Conservation (phyloP, 176 grass and related monocot genomes). For the Eleusine indica region DNA sequence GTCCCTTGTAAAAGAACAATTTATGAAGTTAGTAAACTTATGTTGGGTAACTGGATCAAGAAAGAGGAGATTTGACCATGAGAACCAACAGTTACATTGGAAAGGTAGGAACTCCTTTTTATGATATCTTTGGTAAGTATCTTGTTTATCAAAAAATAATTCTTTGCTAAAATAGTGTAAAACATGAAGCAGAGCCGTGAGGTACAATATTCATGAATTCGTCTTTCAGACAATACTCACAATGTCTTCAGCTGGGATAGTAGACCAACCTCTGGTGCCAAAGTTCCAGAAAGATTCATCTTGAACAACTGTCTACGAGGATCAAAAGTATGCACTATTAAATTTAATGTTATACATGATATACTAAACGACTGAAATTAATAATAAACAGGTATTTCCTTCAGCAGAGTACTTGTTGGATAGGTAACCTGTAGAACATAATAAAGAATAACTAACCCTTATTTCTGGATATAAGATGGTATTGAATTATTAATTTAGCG, state of each 20-base stretch:
- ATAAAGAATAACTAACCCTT: not conserved
- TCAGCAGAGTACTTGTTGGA: not conserved
- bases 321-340: constrained; percentile 29
- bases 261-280: constrained; percentile 73
- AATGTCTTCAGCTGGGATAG: constrained; percentile 66
- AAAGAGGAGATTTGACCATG: constrained; percentile 5
- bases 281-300: constrained; percentile 84
- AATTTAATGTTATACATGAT: not conserved
- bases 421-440: not conserved
- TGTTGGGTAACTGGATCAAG: not conserved
- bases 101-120: not conserved
- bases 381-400: not conserved
- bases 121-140: constrained; percentile 7
- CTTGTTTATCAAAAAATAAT: not conserved
- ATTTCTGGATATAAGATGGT: not conserved
- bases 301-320: constrained; percentile 71
- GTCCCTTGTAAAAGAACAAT: constrained; percentile 55
- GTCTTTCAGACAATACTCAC: constrained; percentile 53
- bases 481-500: not conserved
- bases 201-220: constrained; percentile 3
- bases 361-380: constrained; percentile 12
- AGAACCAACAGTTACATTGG: constrained; percentile 21
- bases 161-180: not conserved
- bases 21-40: constrained; percentile 26
- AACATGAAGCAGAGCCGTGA: not conserved